phyloP scores from a whole-genome alignment of 2,329 filamentous ascomycete genomes.

The Nemania sp. region DNA sequence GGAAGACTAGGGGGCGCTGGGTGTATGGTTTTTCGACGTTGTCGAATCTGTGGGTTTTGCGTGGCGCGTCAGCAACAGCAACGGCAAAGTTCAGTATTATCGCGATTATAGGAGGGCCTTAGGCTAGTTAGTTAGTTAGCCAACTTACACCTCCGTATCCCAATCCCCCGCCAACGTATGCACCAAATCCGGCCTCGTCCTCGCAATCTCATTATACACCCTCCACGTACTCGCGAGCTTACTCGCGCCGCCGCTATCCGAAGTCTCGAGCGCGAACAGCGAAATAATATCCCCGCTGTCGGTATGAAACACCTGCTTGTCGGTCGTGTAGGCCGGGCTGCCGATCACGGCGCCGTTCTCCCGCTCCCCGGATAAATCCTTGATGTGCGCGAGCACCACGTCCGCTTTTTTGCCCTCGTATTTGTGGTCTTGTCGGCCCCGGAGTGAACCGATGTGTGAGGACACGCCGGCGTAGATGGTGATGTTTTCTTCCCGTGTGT shows the following conservation, averaged over 20 bases:
- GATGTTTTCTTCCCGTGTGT: slow-evolving; percentile 59
- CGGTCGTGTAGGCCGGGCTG: slow-evolving; percentile 44
- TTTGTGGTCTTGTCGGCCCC: slow-evolving; percentile 56
- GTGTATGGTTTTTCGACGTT: slow-evolving; percentile 50
- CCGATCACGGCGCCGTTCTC: slow-evolving; percentile 52
- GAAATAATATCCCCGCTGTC: slow-evolving; percentile 63
- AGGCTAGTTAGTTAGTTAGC: too few species aligned
- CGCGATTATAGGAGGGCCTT: too few species aligned
- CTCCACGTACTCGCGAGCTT: slow-evolving; percentile 60
- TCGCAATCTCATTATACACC: slow-evolving; percentile 66
- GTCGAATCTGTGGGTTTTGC: slow-evolving; percentile 39
- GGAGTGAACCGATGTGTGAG: slow-evolving; percentile 57
- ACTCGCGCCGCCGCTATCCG: slow-evolving; percentile 59
- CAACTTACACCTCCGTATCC: slow-evolving; percentile 51
- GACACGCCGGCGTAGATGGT: slow-evolving; percentile 64
- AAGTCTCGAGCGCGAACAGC: slow-evolving; percentile 57
- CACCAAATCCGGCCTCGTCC: slow-evolving; percentile 61
- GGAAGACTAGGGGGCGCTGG: slow-evolving; percentile 57
- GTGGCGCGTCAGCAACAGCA: too few species aligned
- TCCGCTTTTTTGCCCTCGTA: slow-evolving; percentile 51
- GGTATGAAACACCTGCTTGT: slow-evolving; percentile 50
- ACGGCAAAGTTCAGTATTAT: too few species aligned
- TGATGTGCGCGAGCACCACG: slow-evolving; percentile 63
- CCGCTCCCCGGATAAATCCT: slow-evolving; percentile 52
- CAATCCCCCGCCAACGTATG: slow-evolving; percentile 56